Base-by-base conservation (phyloP, 768 basidiomycete genomes). In the Lactifluus rugatus region DNA sequence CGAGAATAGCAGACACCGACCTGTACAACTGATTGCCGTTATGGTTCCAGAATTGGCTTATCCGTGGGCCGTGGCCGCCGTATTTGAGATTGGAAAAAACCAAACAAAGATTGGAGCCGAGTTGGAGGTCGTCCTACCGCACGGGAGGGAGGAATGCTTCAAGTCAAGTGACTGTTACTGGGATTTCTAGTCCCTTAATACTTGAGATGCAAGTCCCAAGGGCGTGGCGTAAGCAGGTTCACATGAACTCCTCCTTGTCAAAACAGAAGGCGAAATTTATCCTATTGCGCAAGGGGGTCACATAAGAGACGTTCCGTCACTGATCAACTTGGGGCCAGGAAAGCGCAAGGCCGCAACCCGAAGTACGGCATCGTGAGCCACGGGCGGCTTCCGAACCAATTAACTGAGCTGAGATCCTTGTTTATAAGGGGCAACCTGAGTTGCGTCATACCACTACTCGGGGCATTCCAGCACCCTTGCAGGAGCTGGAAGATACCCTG, bases 121-220 rank as follows among this genome's bases (percentile, higher is more conserved):
- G 44, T 41, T 60, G 17, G 26, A 56, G 59, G 46, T 46, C 8
- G 34, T 41, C 34, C 23, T 34, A 32, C 23, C 8, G 11, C 44
- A 47, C 14, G 41, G 13, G 14, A 28, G 42, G n/a, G 32, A 44
- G 41, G 11, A 36, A 49, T 47, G 57, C 47, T 53, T 37, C 52
- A 44, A 44, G 52, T 60, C 48, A 56, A 60, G 45, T 51, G 59
- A 56, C 59, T 32, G 19, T 39, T 32, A 54, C 34, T 45, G 34
- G 32, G 41, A 59, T 36, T 19, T 17, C 46, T 48, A 48, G 52
- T 52, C 48, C 58, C 58, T 60, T 60, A 60, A 55, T 55, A 55
- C 49, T 17, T 36, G 48, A 54, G 58, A 46, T 41, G 48, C 42
- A 36, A 48, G 42, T 16, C 48, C 53, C 53, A 55, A 41, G 36